Base-by-base conservation (phyloP, 495 filamentous ascomycete genomes). In the Aspergillus indologenus region DNA sequence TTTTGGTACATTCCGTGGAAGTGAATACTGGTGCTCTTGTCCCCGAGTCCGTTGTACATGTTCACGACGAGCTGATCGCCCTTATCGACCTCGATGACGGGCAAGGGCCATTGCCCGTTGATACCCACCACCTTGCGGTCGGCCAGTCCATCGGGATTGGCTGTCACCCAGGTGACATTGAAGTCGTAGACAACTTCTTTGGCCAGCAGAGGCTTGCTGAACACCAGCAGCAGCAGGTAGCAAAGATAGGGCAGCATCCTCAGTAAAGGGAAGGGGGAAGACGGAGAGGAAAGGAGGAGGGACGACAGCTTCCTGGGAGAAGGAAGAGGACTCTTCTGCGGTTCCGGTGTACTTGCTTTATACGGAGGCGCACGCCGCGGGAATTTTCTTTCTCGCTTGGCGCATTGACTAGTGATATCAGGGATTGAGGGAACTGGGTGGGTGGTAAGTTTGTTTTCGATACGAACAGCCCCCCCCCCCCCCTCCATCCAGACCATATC, bases 1-100 rank as follows among this genome's bases (percentile, higher is more conserved):
- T 87, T 80, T 68, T 91, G 88, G 68, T 81, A 90, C 65, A 93
- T 78, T 19, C 90, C 90, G 68, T 95, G 90, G 69, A 86, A 95
- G 75, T 95, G 90, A 5, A 94, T 72, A 34, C 82, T 83, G 2
- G 88, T 87, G 23, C 74, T 74, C 64, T 91, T 79, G 65, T 92
- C 83, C 12, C 84, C 88, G 5, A 95, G 80, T 20, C 81, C 77
- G 70, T 95, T 95, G 63, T 85, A 72, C 62, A 89, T 79, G 56
- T 90, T 85, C 54, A 92, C 81, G 44, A 94, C 71, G 29, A 95
- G 62, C 23, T 75, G 79, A 66, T 94, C 91, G 50, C 89, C 89
- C 52, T 87, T 76, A 48, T 85, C 81, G 40, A 85, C 87, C 51
- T 85, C 80, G 53, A 93, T 87, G 17, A 75, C 70, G 5, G 88